Evolutionary conservation across 2,329 filamentous ascomycete genomes (phyloP), one percentile per base, ranked within the genome.

Genomic region (Xenosphaeropsis pyriputrescens): DNA sequence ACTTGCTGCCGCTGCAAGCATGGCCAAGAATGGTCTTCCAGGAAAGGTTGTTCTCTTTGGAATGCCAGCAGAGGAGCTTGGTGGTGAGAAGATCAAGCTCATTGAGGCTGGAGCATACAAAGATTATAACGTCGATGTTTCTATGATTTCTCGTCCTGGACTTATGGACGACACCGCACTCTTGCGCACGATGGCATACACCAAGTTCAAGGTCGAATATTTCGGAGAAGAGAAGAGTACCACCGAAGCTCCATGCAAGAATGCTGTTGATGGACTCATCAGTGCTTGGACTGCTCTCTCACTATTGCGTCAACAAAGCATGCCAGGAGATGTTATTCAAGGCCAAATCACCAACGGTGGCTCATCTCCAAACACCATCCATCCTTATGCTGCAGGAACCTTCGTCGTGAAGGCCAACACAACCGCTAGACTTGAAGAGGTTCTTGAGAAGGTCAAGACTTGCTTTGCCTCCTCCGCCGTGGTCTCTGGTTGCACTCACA

Each of bases 201-300:
- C 55, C 3, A 56, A 59, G 32, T 61, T 73, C 43, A 60, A 59
- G 15, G 68, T 67, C 0, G 64, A 65, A 13, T 75, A 70, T 43
- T 60, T 62, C 1, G 73, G 72, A 6, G 22, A 1, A 62, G 61
- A 37, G 65, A 65, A 40, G 69, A 72, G 0, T 72, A 26, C 22
- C 8, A 26, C 7, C 12, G 58, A 70, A 5, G 72, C 72, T 0
- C 60, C 69, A 26, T 6, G 22, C 4, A 26, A 26, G 45, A 76
- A 77, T 47, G 72, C 72, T 0, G 60, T 75, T 0, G 72, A 77
- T 45, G 71, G 70, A 0, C 47, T 72, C 16, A 57, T 75, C 2
- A 57, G 60, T 0, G 63, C 59, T 0, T 68, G 68, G 44, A 64
- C 62, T 38, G 57, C 57, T 32, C 50, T 76, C 4, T 63, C 66